These are phyloP conservation scores for Termitomyces sp. DNA, from an alignment of 768 basidiomycete genomes.

Conservation along the genomic window DNA sequence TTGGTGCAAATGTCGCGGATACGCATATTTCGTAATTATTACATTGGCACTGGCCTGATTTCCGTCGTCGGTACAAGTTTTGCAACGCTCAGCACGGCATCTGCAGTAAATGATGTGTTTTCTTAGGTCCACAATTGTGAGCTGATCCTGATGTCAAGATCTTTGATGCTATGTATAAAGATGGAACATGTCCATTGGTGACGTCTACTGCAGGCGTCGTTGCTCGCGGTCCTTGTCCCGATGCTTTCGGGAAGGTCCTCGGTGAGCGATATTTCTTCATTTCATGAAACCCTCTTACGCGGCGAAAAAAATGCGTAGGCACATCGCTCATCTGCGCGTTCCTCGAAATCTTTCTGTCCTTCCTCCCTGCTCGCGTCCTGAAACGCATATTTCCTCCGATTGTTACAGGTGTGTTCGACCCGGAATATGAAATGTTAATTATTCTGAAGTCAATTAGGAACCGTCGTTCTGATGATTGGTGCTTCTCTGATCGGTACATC, in stretches of 20 bases:
- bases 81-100: slow-evolving; percentile 69
- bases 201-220: slow-evolving; percentile 53
- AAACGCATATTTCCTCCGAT: slow-evolving; percentile 74
- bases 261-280: slow-evolving; percentile 32
- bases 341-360: slow-evolving; percentile 75
- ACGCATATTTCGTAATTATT: slow-evolving; percentile 55
- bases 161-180: slow-evolving; percentile 70
- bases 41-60: slow-evolving; percentile 75
- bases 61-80: slow-evolving; percentile 82
- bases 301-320: slow-evolving; percentile 29
- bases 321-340: slow-evolving; percentile 76
- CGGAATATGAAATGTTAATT: background rate
- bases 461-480: slow-evolving; percentile 78
- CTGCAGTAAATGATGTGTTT: slow-evolving; percentile 39
- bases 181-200: slow-evolving; percentile 70
- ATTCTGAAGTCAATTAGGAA: slow-evolving; percentile 34
- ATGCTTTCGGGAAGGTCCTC: slow-evolving; percentile 75
- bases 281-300: background rate
- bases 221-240: slow-evolving; percentile 60
- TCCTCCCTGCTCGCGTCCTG: slow-evolving; percentile 59
- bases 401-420: slow-evolving; percentile 52
- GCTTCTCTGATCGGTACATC: slow-evolving; percentile 70
- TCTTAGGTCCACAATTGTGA: background rate
- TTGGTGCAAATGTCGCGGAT: slow-evolving; percentile 75
- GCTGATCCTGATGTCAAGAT: slow-evolving; percentile 35